phyloP scores from a whole-genome alignment of 2,329 filamentous ascomycete genomes.

The Alternaria metachromatica region DNA sequence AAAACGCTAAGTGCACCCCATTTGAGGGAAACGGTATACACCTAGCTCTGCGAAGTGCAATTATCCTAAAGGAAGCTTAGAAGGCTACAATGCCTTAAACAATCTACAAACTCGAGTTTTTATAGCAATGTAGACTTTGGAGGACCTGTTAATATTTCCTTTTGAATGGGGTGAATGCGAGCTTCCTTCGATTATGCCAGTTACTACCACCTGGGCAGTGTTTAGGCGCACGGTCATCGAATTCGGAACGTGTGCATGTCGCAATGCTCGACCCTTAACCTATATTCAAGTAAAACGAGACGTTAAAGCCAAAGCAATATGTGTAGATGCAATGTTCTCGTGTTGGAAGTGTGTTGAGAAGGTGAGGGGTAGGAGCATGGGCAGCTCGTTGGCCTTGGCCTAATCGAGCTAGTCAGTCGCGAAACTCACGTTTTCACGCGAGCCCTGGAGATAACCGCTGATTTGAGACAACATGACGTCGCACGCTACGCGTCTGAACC shows the following conservation, averaged over 20 bases:
- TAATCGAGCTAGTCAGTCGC: neutral
- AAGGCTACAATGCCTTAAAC: no score
- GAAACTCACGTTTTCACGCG: constrained; percentile 6
- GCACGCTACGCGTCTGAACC: neutral
- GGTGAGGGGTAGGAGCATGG: neutral
- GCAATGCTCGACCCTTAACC: no score
- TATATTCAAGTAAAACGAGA: no score
- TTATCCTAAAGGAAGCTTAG: no score
- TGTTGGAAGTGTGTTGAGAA: neutral
- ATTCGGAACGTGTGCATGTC: no score
- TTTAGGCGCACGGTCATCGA: no score
- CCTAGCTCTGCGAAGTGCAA: no score
- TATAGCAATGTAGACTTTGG: no score
- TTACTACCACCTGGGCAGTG: no score
- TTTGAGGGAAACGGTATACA: no score
- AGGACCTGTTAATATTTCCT: no score
- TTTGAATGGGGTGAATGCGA: neutral
- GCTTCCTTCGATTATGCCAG: neutral
- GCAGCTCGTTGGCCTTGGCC: neutral
- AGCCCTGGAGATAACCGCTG: neutral
- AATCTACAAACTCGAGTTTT: no score
- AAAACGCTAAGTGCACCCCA: neutral
- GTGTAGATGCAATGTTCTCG: neutral
- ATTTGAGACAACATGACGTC: constrained; percentile 2
- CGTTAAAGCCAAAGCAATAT: neutral